Percentiles rank a stretch among this genome's conserved stretches.
Evolutionary conservation across 257 asterid genomes (phyloP).

Genomic region (Solanum tarijense): DNA sequence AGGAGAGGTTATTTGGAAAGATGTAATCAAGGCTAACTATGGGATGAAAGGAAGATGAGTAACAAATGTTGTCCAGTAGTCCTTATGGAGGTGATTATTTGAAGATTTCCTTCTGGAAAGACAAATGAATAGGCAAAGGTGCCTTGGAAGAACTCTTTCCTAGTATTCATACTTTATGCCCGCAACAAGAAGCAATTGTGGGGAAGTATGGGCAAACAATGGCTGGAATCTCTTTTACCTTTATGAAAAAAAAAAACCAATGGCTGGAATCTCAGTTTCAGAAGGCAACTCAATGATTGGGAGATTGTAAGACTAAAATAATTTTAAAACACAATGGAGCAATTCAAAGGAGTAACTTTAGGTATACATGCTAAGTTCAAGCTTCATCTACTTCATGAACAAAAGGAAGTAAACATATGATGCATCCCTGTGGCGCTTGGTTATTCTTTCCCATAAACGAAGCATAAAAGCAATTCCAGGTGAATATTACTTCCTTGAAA

Average conservation of each 20-base stretch:
- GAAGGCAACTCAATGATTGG: not conserved
- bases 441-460: not conserved
- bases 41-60: not conserved
- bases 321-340: not conserved
- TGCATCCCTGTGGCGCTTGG: no score
- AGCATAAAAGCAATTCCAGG: not conserved
- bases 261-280: not conserved
- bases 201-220: not conserved
- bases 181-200: not conserved
- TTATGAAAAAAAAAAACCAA: not conserved
- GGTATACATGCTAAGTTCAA: not conserved
- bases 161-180: not conserved
- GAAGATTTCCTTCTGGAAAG: not conserved
- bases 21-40: not conserved
- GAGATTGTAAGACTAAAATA: not conserved
- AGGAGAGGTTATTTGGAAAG: not conserved
- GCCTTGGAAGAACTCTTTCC: not conserved
- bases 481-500: not conserved
- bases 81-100: not conserved
- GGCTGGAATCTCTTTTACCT: not conserved
- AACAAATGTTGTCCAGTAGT: not conserved
- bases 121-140: not conserved
- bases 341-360: not conserved
- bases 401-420: not conserved
- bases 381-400: not conserved